Conservation (phyloP, 1,284 basidiomycete species). For the Melampsora larici-populina region DNA sequence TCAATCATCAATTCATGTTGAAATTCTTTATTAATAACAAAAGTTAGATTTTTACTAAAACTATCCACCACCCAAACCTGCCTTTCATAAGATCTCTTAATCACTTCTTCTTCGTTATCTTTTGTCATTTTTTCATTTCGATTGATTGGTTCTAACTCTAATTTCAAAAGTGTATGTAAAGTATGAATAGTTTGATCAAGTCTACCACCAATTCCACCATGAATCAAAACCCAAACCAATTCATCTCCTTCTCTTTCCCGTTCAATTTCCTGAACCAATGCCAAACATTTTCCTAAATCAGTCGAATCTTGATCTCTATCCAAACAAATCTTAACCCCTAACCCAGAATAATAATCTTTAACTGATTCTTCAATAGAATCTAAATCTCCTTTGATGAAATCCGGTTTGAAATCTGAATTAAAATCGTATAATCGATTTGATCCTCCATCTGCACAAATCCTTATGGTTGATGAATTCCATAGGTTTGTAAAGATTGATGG, state of each 20-base stretch:
- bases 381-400: constrained; percentile 87
- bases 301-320: constrained; percentile 78
- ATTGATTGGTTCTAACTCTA: constrained; percentile 52
- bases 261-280: constrained; percentile 61
- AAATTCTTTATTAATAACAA: constrained; percentile 15
- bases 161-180: constrained; percentile 76
- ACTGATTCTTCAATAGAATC: constrained; percentile 81
- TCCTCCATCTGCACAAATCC: constrained; percentile 82
- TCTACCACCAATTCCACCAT: constrained; percentile 84
- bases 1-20: constrained; percentile 28
- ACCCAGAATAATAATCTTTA: constrained; percentile 63
- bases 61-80: constrained; percentile 75
- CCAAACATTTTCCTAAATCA: constrained; percentile 88
- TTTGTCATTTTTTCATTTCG: neutral
- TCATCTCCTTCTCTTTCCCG: constrained; percentile 57
- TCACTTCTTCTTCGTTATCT: neutral
- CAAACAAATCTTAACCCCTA: constrained; percentile 66
- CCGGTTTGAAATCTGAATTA: constrained; percentile 60
- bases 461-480: constrained; percentile 1
- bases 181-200: constrained; percentile 93
- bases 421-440: constrained; percentile 78
- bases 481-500: neutral
- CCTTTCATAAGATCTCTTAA: constrained; percentile 62
- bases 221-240: constrained; percentile 64
- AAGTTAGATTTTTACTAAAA: constrained; percentile 56